phyloP scores from a whole-genome alignment of 768 basidiomycete species.

The Leccinum rimulosum region DNA sequence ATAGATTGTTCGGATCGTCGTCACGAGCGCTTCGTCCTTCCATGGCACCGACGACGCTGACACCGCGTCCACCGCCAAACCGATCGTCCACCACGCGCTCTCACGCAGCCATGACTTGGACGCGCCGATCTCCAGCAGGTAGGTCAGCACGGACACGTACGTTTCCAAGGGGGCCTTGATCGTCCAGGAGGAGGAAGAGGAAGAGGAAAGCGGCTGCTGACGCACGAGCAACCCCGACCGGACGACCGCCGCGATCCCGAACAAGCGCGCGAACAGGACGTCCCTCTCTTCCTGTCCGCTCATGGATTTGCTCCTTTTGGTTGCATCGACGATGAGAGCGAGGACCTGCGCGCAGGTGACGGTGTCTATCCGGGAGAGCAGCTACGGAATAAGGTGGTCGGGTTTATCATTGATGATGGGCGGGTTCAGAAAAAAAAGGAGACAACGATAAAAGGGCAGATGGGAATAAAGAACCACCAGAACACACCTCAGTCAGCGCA shows the following conservation, averaged over 20 bases:
- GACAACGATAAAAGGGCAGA: background rate
- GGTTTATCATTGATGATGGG: background rate
- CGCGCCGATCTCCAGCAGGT: slow-evolving; percentile 69
- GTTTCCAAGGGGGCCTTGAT: slow-evolving; percentile 44
- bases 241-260: slow-evolving; percentile 83
- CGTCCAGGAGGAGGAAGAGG: slow-evolving; percentile 25
- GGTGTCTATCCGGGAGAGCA: slow-evolving; percentile 74
- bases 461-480: background rate
- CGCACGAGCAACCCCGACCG: slow-evolving; percentile 82
- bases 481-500: slow-evolving; percentile 84
- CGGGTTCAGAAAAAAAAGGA: background rate
- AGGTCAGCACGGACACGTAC: slow-evolving; percentile 55
- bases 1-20: slow-evolving; percentile 52
- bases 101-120: slow-evolving; percentile 91
- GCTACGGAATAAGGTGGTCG: slow-evolving; percentile 39
- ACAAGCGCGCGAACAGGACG: slow-evolving; percentile 85
- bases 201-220: slow-evolving; percentile 46
- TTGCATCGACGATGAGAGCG: slow-evolving; percentile 67
- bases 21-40: slow-evolving; percentile 62
- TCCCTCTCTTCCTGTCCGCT: slow-evolving; percentile 93
- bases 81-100: slow-evolving; percentile 83
- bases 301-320: slow-evolving; percentile 72
- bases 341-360: slow-evolving; percentile 77
- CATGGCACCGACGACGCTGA: slow-evolving; percentile 60
- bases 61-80: slow-evolving; percentile 60